A percentile compares a stretch with the other conserved stretches of the same genome.
These are phyloP conservation scores for Sporisorium exsertum DNA, from an alignment of 1,284 basidiomycete genomes.

Conservation along the genomic window DNA sequence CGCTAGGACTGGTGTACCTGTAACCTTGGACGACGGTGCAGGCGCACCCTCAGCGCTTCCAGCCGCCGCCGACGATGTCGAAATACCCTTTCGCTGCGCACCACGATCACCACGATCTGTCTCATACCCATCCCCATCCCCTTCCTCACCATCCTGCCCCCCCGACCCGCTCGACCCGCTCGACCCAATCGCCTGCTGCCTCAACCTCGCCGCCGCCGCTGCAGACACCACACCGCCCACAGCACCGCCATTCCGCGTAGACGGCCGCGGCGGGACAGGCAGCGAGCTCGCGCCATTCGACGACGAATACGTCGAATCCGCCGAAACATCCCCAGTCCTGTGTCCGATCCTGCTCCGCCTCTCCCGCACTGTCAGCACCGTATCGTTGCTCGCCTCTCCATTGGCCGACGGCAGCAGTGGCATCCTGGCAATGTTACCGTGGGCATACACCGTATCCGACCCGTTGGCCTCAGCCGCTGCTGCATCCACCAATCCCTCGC, in stretches of 20 bases:
- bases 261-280: conserved; percentile 28
- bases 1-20: no score
- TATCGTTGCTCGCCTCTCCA: conserved; percentile 7
- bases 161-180: not conserved
- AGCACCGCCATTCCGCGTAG: not conserved
- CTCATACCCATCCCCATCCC: conserved; percentile 15
- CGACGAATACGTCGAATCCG: conserved; percentile 11
- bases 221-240: conserved; percentile 1
- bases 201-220: conserved; percentile 3
- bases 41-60: not conserved
- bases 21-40: not conserved
- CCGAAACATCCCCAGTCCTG: not conserved
- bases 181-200: not conserved
- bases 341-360: not conserved
- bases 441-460: conserved; percentile 17
- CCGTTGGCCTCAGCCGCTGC: not conserved
- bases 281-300: not conserved
- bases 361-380: conserved; percentile 2
- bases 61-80: no score
- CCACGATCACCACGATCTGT: conserved; percentile 18
- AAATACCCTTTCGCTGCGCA: no score
- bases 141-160: not conserved
- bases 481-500: not conserved
- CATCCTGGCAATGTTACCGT: conserved; percentile 44
- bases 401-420: conserved; percentile 9